Conservation (phyloP, 345 rosid genomes). For the Eucalyptus erythrocorys region DNA sequence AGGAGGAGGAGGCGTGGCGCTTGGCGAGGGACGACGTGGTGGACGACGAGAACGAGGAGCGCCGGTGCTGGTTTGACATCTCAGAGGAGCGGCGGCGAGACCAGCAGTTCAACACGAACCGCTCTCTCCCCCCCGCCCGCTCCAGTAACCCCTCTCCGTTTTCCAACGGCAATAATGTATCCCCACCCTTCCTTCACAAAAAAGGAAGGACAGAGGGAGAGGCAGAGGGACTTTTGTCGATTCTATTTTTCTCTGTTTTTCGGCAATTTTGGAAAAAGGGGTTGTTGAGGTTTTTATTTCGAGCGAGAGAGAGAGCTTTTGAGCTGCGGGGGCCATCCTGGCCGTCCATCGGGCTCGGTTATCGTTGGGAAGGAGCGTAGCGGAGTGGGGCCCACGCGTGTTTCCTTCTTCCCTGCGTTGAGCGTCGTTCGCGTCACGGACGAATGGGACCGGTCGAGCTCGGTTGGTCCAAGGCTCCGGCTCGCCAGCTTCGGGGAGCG, state of each 20-base stretch:
- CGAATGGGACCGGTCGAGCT: neutral
- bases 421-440: neutral
- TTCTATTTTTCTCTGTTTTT: neutral
- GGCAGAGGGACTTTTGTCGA: neutral
- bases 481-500: neutral
- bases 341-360: neutral
- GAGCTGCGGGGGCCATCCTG: neutral
- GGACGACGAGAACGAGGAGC: slow-evolving; percentile 24
- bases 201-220: neutral
- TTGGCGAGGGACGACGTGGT: slow-evolving; percentile 30
- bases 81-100: neutral
- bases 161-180: too few relatives aligned
- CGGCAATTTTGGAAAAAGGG: neutral
- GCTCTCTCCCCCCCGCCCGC: neutral
- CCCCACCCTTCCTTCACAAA: neutral
- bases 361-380: neutral
- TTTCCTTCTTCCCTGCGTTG: neutral
- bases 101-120: neutral
- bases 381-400: neutral
- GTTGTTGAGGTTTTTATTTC: neutral
- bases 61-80: slow-evolving; percentile 19
- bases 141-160: neutral
- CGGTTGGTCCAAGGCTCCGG: neutral
- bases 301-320: neutral
- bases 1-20: slow-evolving; percentile 21